Evolutionary conservation across 306 rosid species (phyloP).

Genomic region (Luffa acutangula): DNA sequence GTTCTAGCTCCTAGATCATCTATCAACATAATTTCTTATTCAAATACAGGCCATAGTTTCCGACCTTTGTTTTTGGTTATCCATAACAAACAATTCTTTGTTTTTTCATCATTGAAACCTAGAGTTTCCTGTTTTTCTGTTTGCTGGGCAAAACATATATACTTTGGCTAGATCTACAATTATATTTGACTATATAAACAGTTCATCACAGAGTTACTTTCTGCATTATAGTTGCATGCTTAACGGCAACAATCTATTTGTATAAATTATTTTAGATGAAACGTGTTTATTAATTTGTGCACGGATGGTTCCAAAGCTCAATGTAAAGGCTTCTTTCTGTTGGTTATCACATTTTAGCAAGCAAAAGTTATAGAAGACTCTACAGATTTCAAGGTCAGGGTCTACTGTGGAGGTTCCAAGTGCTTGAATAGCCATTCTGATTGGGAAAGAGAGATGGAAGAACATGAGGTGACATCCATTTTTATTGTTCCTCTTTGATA

Average conservation of each 20-base stretch:
- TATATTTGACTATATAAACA: neutral
- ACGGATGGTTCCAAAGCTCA: neutral
- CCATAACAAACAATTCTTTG: neutral
- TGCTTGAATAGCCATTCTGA: slow-evolving; percentile 41
- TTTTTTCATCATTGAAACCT: slow-evolving; percentile 8
- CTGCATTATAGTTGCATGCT: neutral
- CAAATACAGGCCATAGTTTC: neutral
- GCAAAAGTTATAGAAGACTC: slow-evolving; percentile 69
- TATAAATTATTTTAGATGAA: neutral
- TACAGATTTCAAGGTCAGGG: slow-evolving; percentile 60
- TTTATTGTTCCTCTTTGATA: slow-evolving; percentile 8
- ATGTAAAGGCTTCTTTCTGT: slow-evolving; percentile 1
- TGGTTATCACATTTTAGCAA: slow-evolving; percentile 45
- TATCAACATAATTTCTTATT: neutral
- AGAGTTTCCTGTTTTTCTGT: slow-evolving; percentile 3
- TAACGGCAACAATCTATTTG: neutral
- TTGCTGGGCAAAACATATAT: neutral
- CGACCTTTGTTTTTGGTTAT: neutral
- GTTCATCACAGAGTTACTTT: neutral
- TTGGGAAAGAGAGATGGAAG: slow-evolving; percentile 61
- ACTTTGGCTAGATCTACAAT: neutral
- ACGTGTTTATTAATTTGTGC: neutral
- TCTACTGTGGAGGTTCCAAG: slow-evolving; percentile 54
- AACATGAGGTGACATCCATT: slow-evolving; percentile 53
- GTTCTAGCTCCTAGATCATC: neutral